Percentiles rank a stretch among this genome's conserved stretches.
phyloP scores from a whole-genome alignment of 2,329 filamentous ascomycete species.

The Biscogniauxia sp. region DNA sequence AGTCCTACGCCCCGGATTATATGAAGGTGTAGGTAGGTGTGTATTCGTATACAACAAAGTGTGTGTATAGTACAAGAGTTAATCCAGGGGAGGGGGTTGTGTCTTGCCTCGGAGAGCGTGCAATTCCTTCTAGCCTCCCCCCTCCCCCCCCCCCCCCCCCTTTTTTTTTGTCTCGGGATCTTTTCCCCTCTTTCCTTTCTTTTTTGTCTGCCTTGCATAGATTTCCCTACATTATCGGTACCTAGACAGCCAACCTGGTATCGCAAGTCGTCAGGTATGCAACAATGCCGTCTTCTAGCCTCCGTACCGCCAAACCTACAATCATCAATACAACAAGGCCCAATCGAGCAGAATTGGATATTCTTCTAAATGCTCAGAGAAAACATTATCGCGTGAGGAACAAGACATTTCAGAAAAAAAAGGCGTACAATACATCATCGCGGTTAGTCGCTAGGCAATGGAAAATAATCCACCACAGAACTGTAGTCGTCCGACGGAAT shows the following conservation, averaged over 20 bases:
- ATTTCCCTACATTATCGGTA: neutral
- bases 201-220: neutral
- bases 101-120: neutral
- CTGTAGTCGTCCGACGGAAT: neutral
- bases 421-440: neutral
- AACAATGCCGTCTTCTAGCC: neutral
- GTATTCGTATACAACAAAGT: neutral
- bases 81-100: neutral
- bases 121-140: slow-evolving; percentile 6
- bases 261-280: neutral
- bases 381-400: neutral
- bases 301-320: neutral
- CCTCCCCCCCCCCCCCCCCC: slow-evolving; percentile 4
- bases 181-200: slow-evolving; percentile 14
- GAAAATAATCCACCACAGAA: neutral
- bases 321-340: neutral
- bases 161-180: slow-evolving; percentile 11
- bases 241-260: neutral
- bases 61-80: slow-evolving; percentile 1
- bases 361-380: neutral
- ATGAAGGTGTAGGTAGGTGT: neutral
- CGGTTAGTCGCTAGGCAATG: neutral
- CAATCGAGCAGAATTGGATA: neutral
- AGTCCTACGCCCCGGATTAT: neutral
- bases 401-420: neutral